These are phyloP conservation scores for Fusarium fracticaudum DNA, from an alignment of 2,329 filamentous ascomycete species.

Conservation along the genomic window DNA sequence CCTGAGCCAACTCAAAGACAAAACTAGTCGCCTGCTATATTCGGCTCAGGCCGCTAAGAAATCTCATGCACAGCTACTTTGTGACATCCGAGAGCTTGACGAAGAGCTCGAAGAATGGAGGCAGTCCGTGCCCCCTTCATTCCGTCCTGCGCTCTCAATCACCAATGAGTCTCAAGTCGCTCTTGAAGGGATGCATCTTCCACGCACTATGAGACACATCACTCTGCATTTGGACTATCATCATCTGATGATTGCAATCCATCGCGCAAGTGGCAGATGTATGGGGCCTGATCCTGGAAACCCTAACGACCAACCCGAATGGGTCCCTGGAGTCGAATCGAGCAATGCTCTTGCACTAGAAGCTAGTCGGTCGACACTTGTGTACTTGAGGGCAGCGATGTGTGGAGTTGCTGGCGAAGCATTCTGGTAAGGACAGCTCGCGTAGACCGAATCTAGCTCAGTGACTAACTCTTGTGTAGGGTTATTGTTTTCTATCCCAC, in stretches of 20 bases:
- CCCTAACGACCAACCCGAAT: slow-evolving; percentile 40
- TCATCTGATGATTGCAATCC: slow-evolving; percentile 63
- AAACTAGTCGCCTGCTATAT: slow-evolving; percentile 59
- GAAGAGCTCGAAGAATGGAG: slow-evolving; percentile 66
- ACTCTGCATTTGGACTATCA: slow-evolving; percentile 65
- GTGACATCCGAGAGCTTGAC: slow-evolving; percentile 65
- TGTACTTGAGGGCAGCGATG: slow-evolving; percentile 56
- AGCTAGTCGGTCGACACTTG: slow-evolving; percentile 63
- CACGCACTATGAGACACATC: slow-evolving; percentile 58
- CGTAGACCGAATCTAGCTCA: rapidly evolving
- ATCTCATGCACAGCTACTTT: slow-evolving; percentile 63
- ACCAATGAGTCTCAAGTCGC: slow-evolving; percentile 38
- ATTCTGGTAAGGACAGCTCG: slow-evolving; percentile 56
- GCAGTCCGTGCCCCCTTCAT: slow-evolving; percentile 54
- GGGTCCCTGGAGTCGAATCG: slow-evolving; percentile 58
- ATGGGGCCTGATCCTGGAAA: slow-evolving; percentile 11
- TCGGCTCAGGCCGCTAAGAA: slow-evolving; percentile 59
- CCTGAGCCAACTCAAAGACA: slow-evolving; percentile 62
- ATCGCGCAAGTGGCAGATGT: slow-evolving; percentile 63
- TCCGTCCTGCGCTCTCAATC: slow-evolving; percentile 59
- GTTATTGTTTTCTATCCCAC: slow-evolving; percentile 66
- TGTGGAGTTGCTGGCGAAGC: slow-evolving; percentile 55
- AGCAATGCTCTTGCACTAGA: slow-evolving; percentile 64
- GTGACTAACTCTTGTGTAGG: slow-evolving; percentile 47
- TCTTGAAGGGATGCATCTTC: slow-evolving; percentile 36